Conservation (phyloP, 208 protist species). For the Leishmania martiniquensis region DNA sequence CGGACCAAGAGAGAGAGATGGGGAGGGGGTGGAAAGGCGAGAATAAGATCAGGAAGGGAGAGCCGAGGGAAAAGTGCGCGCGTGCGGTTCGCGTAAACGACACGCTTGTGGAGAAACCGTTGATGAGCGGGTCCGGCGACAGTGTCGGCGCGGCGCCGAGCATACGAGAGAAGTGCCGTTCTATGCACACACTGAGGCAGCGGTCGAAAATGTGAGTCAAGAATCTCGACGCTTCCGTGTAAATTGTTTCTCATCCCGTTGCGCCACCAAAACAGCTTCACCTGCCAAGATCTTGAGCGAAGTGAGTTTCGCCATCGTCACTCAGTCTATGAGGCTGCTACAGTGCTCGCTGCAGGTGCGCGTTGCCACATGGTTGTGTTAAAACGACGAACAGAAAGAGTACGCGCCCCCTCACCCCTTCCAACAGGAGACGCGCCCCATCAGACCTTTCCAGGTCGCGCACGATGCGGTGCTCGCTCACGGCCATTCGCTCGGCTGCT, state of each 20-base stretch:
- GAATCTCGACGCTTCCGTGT: not conserved
- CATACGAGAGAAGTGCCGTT: not conserved
- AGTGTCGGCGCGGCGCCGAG: not conserved
- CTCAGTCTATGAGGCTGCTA: not conserved
- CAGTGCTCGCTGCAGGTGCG: not conserved
- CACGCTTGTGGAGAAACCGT: not conserved
- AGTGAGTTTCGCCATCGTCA: not conserved
- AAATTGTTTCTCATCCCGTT: not conserved
- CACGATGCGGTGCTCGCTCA: not conserved
- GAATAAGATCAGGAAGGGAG: not conserved
- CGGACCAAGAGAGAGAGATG: constrained; percentile 1
- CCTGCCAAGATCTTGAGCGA: not conserved
- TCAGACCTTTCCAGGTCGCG: not conserved
- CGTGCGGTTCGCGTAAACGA: not conserved
- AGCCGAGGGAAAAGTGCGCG: not conserved
- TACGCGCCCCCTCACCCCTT: not conserved
- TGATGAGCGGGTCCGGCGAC: not conserved
- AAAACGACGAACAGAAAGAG: not conserved
- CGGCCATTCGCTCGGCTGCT: not conserved
- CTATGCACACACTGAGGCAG: not conserved
- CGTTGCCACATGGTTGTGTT: not conserved
- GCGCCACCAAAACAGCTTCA: not conserved
- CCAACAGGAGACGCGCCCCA: not conserved
- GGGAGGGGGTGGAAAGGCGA: constrained; percentile 4
- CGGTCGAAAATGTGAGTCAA: not conserved